Evolutionary conservation across 2,329 filamentous ascomycete genomes (phyloP).

Genomic region (Aspergillus pseudoglaucus): DNA sequence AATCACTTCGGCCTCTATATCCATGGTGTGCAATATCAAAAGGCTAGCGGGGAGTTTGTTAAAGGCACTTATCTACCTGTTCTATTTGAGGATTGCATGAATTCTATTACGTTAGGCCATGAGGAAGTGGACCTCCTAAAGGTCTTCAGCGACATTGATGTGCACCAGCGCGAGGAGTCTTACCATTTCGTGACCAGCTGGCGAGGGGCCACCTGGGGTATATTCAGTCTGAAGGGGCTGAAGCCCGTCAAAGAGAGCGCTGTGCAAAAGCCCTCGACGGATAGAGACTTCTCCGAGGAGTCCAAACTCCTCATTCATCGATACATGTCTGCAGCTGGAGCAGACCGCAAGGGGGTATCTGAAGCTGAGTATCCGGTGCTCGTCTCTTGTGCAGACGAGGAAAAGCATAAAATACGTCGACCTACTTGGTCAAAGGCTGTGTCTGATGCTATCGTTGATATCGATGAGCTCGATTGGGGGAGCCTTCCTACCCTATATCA

Average conservation of each 20-base stretch:
- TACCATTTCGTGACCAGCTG: constrained; percentile 37
- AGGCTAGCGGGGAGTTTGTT: constrained; percentile 41
- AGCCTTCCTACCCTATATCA: background rate
- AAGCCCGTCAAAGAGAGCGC: background rate
- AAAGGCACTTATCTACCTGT: constrained; percentile 51
- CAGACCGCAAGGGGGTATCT: background rate
- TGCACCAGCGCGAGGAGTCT: constrained; percentile 30
- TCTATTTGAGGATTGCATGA: constrained; percentile 52
- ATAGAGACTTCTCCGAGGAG: background rate
- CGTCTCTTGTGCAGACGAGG: background rate
- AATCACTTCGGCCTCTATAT: constrained; percentile 53
- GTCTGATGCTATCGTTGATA: background rate
- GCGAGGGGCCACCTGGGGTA: constrained; percentile 35
- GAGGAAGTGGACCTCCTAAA: constrained; percentile 59
- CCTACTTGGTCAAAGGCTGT: background rate
- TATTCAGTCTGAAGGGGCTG: constrained; percentile 17
- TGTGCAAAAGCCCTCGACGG: background rate
- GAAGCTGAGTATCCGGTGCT: background rate
- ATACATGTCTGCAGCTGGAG: background rate
- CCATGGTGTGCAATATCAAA: constrained; percentile 53
- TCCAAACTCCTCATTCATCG: background rate
- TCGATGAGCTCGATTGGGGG: background rate
- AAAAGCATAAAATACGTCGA: background rate
- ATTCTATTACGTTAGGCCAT: constrained; percentile 53
- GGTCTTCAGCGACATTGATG: constrained; percentile 45